Evolutionary conservation across 495 filamentous ascomycete genomes (phyloP), one percentile per base, ranked within the genome.

Genomic region (Articulospora tetracladia): DNA sequence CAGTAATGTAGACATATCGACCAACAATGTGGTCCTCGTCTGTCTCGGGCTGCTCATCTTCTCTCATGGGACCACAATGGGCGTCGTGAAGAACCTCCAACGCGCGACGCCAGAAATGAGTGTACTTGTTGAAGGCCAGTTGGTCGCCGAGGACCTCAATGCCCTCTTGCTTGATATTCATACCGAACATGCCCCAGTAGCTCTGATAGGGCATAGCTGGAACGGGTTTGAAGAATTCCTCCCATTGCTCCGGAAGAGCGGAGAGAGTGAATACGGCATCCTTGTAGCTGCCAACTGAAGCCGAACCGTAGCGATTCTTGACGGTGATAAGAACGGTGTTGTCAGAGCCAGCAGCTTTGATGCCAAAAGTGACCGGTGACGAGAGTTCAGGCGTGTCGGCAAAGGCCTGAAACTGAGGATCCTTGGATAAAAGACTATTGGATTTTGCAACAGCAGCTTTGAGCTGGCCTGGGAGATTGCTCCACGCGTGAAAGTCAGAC

Each of bases 161-260:
- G 48, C 72, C 72, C 23, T 72, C 60, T 58, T 72, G 72, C 44
- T 70, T 72, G 60, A 73, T 74, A 60, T 75, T 73, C 72, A 74
- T 74, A 3, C 69, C 68, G 59, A 72, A 69, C 64, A 74, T 74
- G 24, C 69, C 71, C 71, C 72, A 73, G 61, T 71, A 74, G 25
- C 65, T 69, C 58, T 74, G 72, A 30, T 73, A 73, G 39, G 69
- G 69, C 32, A 63, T 60, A 0, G 62, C 68, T 10, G 73, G 73
- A 20, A 70, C 65, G 19, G 64, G 66, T 60, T 71, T 68, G 65
- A 76, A 73, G 57, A 71, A 72, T 50, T 72, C 66, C 58, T 72
- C 60, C 73, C 73, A 76, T 66, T 76, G 72, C 58, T 76, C 66
- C 13, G 73, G 72, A 11, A 69, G 64, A 3, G 72, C 73, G 3